Base-by-base conservation (phyloP, 306 rosid species). In the Hippophae gyantsensis region DNA sequence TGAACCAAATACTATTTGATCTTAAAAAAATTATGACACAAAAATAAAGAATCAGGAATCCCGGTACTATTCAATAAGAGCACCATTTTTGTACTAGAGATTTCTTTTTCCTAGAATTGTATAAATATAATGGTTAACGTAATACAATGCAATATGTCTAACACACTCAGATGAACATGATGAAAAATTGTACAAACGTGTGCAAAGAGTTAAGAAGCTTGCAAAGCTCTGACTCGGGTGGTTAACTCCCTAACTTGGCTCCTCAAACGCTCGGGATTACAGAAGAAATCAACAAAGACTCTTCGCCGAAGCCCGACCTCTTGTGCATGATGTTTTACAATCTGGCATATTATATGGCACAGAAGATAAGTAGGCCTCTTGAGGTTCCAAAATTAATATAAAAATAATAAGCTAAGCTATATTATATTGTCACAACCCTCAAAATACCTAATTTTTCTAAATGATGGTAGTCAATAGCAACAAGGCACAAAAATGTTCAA, bases 221-320 rank as follows among this genome's bases (percentile, higher is more conserved):
- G 89, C 81, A 87, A 56, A 18, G 95, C 93, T 70, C 98, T 76
- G 74, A 88, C 89, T 45, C 95, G 74, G 0, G 96, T 86, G 60
- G 80, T 85, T 48, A 92, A 78, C 64, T 92, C 96, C 63, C 96
- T 72, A 48, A 92, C 95, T 78, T 82, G 96, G 72, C 69, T 85
- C 84, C 86, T 85, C 72, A 83, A 46, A 9, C 93, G 84, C 62
- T 92, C 98, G 0, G 98, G 89, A 78, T 92, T 88, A 81, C 96
- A 85, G 52, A 92, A 92, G 88, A 92, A 92, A 78, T 92, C 96
- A 9, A 85, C 95, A 4, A 83, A 88, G 47, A 92, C 96, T 14
- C 93, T 73, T 55, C 99, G 79, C 75, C 88, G 99, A 57, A 85
- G 89, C 56, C 83, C 89, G 55, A 82, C 84, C 73, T 88, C 99